Conservation (phyloP, 2,329 filamentous ascomycete genomes). For the Leptodontidium sp. region DNA sequence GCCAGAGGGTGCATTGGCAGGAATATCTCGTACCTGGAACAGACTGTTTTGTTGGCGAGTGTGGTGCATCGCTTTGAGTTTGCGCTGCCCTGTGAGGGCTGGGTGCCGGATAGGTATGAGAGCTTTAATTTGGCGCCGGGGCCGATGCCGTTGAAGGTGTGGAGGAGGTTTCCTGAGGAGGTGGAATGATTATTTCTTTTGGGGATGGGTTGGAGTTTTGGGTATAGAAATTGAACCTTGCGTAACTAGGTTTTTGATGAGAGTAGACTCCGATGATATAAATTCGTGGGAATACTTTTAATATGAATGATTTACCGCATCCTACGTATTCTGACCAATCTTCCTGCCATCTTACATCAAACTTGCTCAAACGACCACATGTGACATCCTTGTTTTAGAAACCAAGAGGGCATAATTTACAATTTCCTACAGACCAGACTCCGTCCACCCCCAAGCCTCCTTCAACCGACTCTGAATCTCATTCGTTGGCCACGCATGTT, state of each 20-base stretch:
- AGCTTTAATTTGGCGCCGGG: constrained; percentile 42
- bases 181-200: background rate
- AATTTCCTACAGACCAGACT: background rate
- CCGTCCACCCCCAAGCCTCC: constrained; percentile 45
- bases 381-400: too few relatives aligned
- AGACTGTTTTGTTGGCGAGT: constrained; percentile 54
- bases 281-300: too few relatives aligned
- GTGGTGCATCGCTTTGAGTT: constrained; percentile 55
- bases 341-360: too few relatives aligned
- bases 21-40: constrained; percentile 55
- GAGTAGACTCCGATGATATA: too few relatives aligned
- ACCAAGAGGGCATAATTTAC: background rate
- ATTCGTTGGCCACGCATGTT: constrained; percentile 49
- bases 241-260: too few relatives aligned
- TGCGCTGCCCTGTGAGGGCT: constrained; percentile 45
- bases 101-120: constrained; percentile 42
- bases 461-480: constrained; percentile 45
- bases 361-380: too few relatives aligned
- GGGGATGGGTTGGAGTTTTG: background rate
- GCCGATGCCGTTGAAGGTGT: constrained; percentile 43
- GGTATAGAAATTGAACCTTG: background rate
- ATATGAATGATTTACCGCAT: too few relatives aligned
- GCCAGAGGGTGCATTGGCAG: constrained; percentile 52
- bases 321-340: too few relatives aligned
- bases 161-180: constrained; percentile 34